These are phyloP conservation scores for Nadsonia commutata DNA, from an alignment of 1,139 yeast genomes.

Conservation along the genomic window DNA sequence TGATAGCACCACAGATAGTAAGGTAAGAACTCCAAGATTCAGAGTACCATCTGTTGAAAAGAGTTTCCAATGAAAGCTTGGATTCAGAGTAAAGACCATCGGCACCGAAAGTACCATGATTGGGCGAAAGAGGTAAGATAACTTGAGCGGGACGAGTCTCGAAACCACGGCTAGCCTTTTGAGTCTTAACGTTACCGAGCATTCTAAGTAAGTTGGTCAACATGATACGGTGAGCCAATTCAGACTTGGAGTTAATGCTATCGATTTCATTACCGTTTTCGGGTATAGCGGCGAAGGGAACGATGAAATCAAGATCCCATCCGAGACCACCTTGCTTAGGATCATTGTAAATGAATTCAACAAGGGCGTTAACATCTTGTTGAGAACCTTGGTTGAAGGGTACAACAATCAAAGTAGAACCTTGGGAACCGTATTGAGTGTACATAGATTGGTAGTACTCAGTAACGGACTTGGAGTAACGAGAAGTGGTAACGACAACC, in stretches of 20 bases:
- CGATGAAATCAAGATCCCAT: slow-evolving; percentile 92
- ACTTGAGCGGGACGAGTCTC: slow-evolving; percentile 98
- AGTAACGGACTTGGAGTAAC: slow-evolving; percentile 87
- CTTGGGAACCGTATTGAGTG: slow-evolving; percentile 83
- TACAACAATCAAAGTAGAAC: slow-evolving; percentile 83
- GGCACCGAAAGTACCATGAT: slow-evolving; percentile 96
- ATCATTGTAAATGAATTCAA: slow-evolving; percentile 74
- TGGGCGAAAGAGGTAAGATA: slow-evolving; percentile 89
- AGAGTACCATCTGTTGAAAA: slow-evolving; percentile 97
- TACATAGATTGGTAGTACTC: slow-evolving; percentile 91
- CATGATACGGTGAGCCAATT: slow-evolving; percentile 97
- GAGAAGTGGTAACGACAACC: slow-evolving; percentile 88
- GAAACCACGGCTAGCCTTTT: slow-evolving; percentile 55
- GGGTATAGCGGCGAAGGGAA: slow-evolving; percentile 98
- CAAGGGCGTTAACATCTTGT: slow-evolving; percentile 78
- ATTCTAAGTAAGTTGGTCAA: slow-evolving; percentile 86
- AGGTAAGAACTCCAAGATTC: slow-evolving; percentile 93
- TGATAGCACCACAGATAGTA: slow-evolving; percentile 94
- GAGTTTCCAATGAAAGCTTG: slow-evolving; percentile 83
- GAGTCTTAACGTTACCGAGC: slow-evolving; percentile 77
- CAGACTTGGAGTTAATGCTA: slow-evolving; percentile 84
- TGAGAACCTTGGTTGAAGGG: slow-evolving; percentile 98
- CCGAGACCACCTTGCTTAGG: slow-evolving; percentile 81
- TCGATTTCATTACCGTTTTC: slow-evolving; percentile 95
- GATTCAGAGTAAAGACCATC: slow-evolving; percentile 98